A percentile compares a stretch with the other conserved stretches of the same genome.
Conservation (phyloP, 768 basidiomycete species). For the Hericium coralloides region DNA sequence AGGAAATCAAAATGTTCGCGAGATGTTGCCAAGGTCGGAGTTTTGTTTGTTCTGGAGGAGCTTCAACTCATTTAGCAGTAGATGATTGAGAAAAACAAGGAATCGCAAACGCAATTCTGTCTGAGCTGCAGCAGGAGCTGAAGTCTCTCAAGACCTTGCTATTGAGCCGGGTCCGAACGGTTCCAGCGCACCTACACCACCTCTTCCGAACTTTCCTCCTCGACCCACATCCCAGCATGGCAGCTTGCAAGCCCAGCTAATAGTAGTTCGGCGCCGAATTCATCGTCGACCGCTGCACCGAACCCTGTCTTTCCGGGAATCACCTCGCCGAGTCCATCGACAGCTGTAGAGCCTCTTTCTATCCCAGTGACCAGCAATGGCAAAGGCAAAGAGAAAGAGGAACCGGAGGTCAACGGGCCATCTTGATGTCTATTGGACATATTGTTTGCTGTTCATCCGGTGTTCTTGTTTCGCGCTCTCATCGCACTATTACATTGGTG, state of each 20-base stretch:
- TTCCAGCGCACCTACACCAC: slow-evolving; percentile 39
- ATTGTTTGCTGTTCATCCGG: no score
- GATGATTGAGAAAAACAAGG: slow-evolving; percentile 95
- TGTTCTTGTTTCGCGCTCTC: no score
- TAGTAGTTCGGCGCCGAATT: slow-evolving; percentile 1
- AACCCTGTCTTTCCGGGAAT: slow-evolving; percentile 1
- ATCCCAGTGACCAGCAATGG: slow-evolving; percentile 26
- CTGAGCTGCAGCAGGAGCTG: slow-evolving; percentile 87
- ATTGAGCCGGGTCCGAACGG: slow-evolving; percentile 57
- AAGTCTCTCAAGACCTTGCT: slow-evolving; percentile 90
- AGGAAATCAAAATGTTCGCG: slow-evolving; percentile 86
- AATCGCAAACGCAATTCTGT: slow-evolving; percentile 69
- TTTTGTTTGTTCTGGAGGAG: slow-evolving; percentile 2
- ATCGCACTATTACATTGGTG: no score
- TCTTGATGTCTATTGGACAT: no score
- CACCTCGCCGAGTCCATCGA: slow-evolving; percentile 10
- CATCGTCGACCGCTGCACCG: neutral
- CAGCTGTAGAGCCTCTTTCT: slow-evolving; percentile 1
- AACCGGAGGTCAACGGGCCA: no score
- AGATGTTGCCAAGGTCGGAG: slow-evolving; percentile 81
- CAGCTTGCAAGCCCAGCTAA: slow-evolving; percentile 49
- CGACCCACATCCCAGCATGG: slow-evolving; percentile 87
- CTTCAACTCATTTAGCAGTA: slow-evolving; percentile 23
- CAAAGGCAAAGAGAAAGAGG: slow-evolving; percentile 46
- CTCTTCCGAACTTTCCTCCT: slow-evolving; percentile 41